Percentiles rank a stretch among this genome's conserved stretches.
These are phyloP conservation scores for Luffa aegyptiaca DNA, from an alignment of 306 rosid species.

Conservation along the genomic window DNA sequence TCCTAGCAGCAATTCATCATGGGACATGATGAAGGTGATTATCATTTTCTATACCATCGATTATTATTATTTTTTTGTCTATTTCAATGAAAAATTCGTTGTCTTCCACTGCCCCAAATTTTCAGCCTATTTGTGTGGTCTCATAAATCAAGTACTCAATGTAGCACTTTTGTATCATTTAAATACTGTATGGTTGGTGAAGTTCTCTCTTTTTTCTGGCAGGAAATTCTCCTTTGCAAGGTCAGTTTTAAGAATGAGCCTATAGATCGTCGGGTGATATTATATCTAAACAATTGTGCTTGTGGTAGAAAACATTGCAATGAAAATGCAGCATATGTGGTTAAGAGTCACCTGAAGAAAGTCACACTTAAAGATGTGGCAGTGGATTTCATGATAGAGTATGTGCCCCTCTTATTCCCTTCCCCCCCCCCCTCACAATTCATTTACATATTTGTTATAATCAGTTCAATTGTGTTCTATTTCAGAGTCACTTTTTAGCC, in stretches of 20 bases:
- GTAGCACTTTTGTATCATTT: background rate
- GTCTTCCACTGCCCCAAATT: background rate
- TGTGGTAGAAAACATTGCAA: constrained; percentile 66
- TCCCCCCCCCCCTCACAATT: no score
- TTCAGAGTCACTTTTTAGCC: background rate
- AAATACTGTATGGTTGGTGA: background rate
- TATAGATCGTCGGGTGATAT: constrained; percentile 59
- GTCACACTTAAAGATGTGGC: constrained; percentile 83
- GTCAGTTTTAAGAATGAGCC: constrained; percentile 67
- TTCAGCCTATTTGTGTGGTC: background rate
- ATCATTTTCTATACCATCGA: background rate
- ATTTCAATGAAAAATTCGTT: background rate
- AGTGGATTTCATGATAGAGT: constrained; percentile 69
- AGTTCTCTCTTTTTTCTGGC: constrained; percentile 11
- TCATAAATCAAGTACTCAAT: background rate
- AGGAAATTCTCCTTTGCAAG: constrained; percentile 88
- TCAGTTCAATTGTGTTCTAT: background rate
- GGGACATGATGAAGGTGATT: constrained; percentile 93
- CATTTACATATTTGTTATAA: background rate
- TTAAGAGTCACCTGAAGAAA: constrained; percentile 66
- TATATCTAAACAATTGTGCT: constrained; percentile 67
- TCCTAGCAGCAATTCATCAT: constrained; percentile 89
- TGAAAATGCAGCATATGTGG: constrained; percentile 72
- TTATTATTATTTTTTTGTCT: background rate
- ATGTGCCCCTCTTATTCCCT: constrained; percentile 22